These are phyloP conservation scores for Dendrobium nobile DNA, from an alignment of 106 monocot species.

Conservation along the genomic window DNA sequence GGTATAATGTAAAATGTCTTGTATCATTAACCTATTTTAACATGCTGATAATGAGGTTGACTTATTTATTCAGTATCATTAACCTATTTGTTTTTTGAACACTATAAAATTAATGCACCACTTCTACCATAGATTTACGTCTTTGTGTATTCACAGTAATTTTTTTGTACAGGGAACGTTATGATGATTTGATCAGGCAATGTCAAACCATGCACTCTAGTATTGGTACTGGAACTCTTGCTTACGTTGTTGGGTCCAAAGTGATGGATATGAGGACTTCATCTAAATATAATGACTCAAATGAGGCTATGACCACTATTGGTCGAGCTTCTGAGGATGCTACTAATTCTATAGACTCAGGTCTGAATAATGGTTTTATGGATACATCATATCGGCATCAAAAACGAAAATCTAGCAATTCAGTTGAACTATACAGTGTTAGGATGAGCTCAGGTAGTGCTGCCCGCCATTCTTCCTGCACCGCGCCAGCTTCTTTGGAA, in stretches of 20 bases:
- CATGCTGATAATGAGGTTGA: neutral
- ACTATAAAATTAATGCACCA: neutral
- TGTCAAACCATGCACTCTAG: conserved; percentile 88
- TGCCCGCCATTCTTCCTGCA: conserved; percentile 33
- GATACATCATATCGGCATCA: conserved; percentile 21
- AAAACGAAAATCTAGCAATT: conserved; percentile 49
- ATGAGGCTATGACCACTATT: conserved; percentile 26
- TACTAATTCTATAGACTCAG: conserved; percentile 13
- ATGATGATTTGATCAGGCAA: conserved; percentile 72
- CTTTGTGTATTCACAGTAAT: neutral
- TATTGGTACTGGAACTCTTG: conserved; percentile 89
- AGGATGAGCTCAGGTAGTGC: conserved; percentile 31
- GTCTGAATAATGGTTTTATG: conserved; percentile 24
- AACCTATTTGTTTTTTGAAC: neutral
- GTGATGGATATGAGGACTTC: conserved; percentile 92
- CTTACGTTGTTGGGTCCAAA: conserved; percentile 91
- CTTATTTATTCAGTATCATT: neutral
- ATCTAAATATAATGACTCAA: conserved; percentile 46
- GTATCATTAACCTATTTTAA: neutral
- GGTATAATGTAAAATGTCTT: neutral
- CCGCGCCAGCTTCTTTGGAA: conserved; percentile 17
- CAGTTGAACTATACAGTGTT: conserved; percentile 32
- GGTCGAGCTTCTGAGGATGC: conserved; percentile 25
- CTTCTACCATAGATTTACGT: neutral
- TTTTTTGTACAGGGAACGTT: conserved; percentile 67